These are phyloP conservation scores for Kurtzmaniella cleridarum DNA, from an alignment of 805 yeast genomes.

Conservation along the genomic window DNA sequence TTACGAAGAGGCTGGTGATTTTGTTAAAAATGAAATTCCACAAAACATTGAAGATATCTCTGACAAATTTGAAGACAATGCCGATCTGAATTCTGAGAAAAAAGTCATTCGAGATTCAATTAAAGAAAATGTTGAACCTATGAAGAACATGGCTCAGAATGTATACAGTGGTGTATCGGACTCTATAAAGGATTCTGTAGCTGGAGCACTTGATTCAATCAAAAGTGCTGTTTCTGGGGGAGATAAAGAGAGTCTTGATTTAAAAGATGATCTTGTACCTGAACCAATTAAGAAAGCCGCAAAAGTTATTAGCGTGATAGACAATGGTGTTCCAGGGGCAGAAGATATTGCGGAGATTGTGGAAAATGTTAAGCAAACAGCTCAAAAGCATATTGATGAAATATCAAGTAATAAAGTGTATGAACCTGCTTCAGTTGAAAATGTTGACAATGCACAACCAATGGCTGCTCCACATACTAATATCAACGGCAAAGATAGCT, in stretches of 20 bases:
- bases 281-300: not conserved
- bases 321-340: not conserved
- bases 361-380: not conserved
- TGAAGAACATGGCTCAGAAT: no score
- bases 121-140: conserved; percentile 1
- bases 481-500: not conserved
- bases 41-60: not conserved
- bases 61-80: not conserved
- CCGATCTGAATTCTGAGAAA: not conserved
- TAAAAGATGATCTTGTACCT: no score
- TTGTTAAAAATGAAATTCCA: not conserved
- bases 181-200: not conserved
- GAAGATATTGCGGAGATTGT: conserved; percentile 1
- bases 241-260: no score
- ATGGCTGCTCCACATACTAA: conserved; percentile 1
- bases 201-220: not conserved
- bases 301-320: not conserved
- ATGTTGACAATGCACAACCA: not conserved
- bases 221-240: no score
- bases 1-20: not conserved
- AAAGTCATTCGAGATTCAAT: conserved; percentile 1
- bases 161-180: not conserved
- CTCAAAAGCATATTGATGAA: not conserved
- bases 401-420: not conserved
- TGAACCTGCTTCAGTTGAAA: conserved; percentile 1